phyloP scores from a whole-genome alignment of 192 early-diverging fungal genomes.

The Chytriomyces hyalinus region DNA sequence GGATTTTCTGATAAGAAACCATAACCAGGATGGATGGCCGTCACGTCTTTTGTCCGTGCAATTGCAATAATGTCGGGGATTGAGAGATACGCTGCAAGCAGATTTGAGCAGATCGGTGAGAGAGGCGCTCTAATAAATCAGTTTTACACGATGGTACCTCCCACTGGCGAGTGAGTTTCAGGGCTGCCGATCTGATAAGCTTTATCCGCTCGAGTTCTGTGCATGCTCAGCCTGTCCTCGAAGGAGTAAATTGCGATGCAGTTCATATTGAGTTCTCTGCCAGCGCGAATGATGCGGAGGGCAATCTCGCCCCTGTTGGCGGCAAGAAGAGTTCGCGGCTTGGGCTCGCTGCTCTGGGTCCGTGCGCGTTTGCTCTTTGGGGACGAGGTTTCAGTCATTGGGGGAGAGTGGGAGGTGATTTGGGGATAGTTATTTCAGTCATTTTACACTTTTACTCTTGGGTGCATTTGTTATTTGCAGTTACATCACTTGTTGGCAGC shows the following conservation, averaged over 20 bases:
- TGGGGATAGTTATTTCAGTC: too few species aligned
- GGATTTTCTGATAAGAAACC: constrained; percentile 96
- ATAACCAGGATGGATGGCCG: constrained; percentile 94
- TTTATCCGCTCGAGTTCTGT: constrained; percentile 93
- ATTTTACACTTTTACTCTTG: too few species aligned
- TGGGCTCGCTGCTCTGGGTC: background rate
- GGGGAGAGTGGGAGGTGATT: too few species aligned
- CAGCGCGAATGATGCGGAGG: constrained; percentile 91
- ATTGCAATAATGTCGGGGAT: constrained; percentile 92
- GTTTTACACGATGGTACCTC: constrained; percentile 28
- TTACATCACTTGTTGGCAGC: too few species aligned
- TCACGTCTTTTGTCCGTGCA: constrained; percentile 74
- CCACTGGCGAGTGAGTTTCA: constrained; percentile 84
- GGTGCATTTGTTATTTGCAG: too few species aligned
- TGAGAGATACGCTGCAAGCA: constrained; percentile 77
- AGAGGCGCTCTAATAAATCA: too few species aligned
- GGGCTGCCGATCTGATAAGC: constrained; percentile 91
- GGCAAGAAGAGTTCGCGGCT: constrained; percentile 45
- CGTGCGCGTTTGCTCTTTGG: background rate
- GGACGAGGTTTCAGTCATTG: background rate
- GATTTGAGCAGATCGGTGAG: too few species aligned
- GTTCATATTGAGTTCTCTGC: constrained; percentile 88
- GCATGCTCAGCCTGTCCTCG: constrained; percentile 91
- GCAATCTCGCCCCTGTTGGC: constrained; percentile 93
- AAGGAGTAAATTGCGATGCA: constrained; percentile 84